Base-by-base conservation (phyloP, 768 basidiomycete genomes). In the Guyanaporus albipodus region DNA sequence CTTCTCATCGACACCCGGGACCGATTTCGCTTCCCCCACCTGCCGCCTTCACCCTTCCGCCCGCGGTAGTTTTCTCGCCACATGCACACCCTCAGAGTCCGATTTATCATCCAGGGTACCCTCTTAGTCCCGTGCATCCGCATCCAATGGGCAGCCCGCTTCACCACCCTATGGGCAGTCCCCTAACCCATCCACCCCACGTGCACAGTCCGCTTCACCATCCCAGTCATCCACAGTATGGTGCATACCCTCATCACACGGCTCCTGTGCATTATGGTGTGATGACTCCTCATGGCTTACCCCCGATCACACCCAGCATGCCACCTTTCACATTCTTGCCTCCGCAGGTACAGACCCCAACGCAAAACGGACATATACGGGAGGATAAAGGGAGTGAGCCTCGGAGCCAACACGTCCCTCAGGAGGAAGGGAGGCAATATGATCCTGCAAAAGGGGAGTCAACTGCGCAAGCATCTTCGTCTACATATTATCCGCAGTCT, bases 221-320 rank as follows among this genome's bases (percentile, higher is more conserved):
- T 36, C 64, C 64, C 3, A 29, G 50, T 24, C 64, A 68, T 28
- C 42, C 56, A 21, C 64, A 64, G 42, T 66, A 64, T 47, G 54
- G 54, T 32, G 9, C 56, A 53, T 61, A 67, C 44, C 53, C 58
- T 36, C 55, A 55, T 15, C 59, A 56, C 29, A 46, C 44, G 21
- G 42, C 51, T 35, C 47, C 49, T 29, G 46, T 58, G 22, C 62
- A 67, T 38, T 67, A 66, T 35, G 57, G 67, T 34, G 64, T 71
- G 26, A 73, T 83, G 51, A 89, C 86, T 9, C 85, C 85, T n/a
- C 79, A 83, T 52, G 87, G 88, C 0, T 70, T 92, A n/a, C 88
- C 89, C 12, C 87, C 90, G 2, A 91, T 96, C 59, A 96, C 94
- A n/a, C 93, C 94, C 0, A 88, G 87, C 50, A 97, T 98, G 94